phyloP scores from a whole-genome alignment of 805 yeast species.

The Cyberlindnera misumaiensis region DNA sequence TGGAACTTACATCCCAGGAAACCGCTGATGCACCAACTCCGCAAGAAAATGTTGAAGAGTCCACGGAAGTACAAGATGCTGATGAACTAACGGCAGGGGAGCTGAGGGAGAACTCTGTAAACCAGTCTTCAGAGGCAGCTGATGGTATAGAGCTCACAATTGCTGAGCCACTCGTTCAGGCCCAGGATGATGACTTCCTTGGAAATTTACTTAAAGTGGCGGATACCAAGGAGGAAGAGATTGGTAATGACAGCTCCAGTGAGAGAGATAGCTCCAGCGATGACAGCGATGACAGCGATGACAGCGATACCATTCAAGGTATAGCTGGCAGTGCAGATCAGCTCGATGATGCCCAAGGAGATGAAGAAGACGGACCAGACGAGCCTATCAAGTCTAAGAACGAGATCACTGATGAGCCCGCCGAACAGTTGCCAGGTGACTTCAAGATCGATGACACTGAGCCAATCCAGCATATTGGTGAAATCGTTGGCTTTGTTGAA shows the following conservation, averaged over 20 bases:
- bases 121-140: no score
- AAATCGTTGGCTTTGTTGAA: slow-evolving; percentile 62
- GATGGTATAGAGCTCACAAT: no score
- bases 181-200: background rate
- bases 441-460: slow-evolving; percentile 53
- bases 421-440: slow-evolving; percentile 61
- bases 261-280: background rate
- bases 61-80: no score
- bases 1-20: no score
- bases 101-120: no score
- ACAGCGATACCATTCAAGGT: slow-evolving; percentile 8
- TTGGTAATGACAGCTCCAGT: background rate
- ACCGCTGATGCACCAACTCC: no score
- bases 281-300: slow-evolving; percentile 5
- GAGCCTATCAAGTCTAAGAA: slow-evolving; percentile 70
- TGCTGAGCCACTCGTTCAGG: no score
- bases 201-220: slow-evolving; percentile 2
- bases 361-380: slow-evolving; percentile 16
- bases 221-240: slow-evolving; percentile 2
- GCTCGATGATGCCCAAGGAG: slow-evolving; percentile 10
- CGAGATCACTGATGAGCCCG: slow-evolving; percentile 63
- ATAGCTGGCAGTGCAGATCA: slow-evolving; percentile 3
- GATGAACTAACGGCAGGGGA: no score
- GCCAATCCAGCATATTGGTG: slow-evolving; percentile 68
- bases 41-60: no score